Conservation (phyloP, 2,329 filamentous ascomycete species). For the Scolecobasidium constrictum region DNA sequence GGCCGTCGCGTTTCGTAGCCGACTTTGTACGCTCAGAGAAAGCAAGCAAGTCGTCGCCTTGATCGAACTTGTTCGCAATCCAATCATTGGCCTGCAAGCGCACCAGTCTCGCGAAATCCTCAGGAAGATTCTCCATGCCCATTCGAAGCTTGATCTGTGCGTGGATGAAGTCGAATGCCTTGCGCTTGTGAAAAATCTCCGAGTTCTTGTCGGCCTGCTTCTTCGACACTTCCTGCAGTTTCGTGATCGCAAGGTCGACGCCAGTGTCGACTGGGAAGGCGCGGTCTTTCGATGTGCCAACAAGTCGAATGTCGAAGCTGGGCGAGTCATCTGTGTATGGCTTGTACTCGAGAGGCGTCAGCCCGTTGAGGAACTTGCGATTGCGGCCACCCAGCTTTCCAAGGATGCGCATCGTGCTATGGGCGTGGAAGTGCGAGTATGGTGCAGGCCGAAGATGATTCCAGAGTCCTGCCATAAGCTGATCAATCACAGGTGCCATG, state of each 20-base stretch:
- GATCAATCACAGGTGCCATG: conserved; percentile 97
- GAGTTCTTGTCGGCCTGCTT: conserved; percentile 45
- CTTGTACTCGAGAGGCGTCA: conserved; percentile 73
- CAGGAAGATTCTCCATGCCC: conserved; percentile 75
- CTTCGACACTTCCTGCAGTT: conserved; percentile 72
- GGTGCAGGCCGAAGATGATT: conserved; percentile 89
- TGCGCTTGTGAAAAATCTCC: conserved; percentile 83
- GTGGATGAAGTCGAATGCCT: conserved; percentile 79
- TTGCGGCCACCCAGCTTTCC: conserved; percentile 95
- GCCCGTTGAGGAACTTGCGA: conserved; percentile 85
- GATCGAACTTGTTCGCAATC: conserved; percentile 58
- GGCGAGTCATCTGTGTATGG: conserved; percentile 77
- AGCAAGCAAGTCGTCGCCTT: conserved; percentile 60
- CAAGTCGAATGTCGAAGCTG: conserved; percentile 79
- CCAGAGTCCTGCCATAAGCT: conserved; percentile 95
- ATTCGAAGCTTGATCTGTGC: conserved; percentile 85
- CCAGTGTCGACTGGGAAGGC: conserved; percentile 81
- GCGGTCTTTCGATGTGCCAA: conserved; percentile 79
- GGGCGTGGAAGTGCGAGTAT: conserved; percentile 94
- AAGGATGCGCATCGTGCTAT: conserved; percentile 94
- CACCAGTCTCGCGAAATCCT: conserved; percentile 76
- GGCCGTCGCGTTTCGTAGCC: conserved; percentile 72
- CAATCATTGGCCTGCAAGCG: conserved; percentile 85
- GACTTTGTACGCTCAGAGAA: conserved; percentile 71
- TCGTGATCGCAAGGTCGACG: conserved; percentile 78